Evolutionary conservation across 345 rosid genomes (phyloP), one percentile per base, ranked within the genome.

Genomic region (Camelina hispida): DNA sequence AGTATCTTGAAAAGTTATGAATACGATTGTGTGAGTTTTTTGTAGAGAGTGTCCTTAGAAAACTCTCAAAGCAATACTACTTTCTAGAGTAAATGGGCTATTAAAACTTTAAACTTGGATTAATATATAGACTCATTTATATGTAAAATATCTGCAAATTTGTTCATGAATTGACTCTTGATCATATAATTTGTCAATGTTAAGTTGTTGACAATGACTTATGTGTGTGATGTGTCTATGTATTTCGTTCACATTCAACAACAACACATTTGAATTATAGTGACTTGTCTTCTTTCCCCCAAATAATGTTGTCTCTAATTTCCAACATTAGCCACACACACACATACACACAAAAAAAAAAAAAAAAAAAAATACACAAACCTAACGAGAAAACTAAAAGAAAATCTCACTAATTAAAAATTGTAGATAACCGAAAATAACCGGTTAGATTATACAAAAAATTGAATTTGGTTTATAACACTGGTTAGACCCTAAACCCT

Each of bases 401-500:
- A 34, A n/a, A n/a, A n/a, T n/a, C n/a, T n/a, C n/a, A n/a, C n/a
- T n/a, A n/a, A n/a, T n/a, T n/a, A n/a, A n/a, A n/a, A 34, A 34
- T 1, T 35, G 38, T 35, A 35, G 38, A 7, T 8, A 35, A 42
- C 47, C 32, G 32, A n/a, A 16, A 5, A 5, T 32, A 23, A 16
- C 52, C 22, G 52, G 52, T 48, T 16, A 1, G 11, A 16, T 25
- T 12, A 23, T 54, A 53, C 12, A 48, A 48, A 5, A n/a, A n/a
- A n/a, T 4, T n/a, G 9, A 20, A 15, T 56, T 30, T 2, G 38
- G 40, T 15, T 28, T 54, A 54, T 46, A 25, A 54, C 10, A 23
- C 5, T 7, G 16, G 16, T 56, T 15, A 56, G 40, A 30, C 47
- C 30, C 30, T 37, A 60, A 60, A 60, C 65, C 65, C n/a, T n/a